These are phyloP conservation scores for Arabis alpina DNA, from an alignment of 345 rosid species.

Conservation along the genomic window DNA sequence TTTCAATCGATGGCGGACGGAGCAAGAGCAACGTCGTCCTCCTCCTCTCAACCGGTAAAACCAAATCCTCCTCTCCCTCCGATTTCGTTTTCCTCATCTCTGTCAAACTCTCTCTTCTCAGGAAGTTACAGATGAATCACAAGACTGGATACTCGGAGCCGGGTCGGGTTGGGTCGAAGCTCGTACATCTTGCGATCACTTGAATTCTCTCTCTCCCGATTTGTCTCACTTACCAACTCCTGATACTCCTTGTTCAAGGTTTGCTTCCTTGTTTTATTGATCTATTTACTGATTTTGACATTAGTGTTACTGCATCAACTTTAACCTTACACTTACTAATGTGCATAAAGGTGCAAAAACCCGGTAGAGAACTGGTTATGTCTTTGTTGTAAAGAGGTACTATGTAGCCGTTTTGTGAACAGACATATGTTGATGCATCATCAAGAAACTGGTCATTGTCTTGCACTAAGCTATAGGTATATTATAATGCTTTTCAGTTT, in stretches of 20 bases:
- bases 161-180: slow-evolving; percentile 96
- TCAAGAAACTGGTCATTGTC: slow-evolving; percentile 60
- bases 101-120: slow-evolving; percentile 9
- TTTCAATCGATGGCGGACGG: slow-evolving; percentile 26
- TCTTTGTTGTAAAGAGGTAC: slow-evolving; percentile 76
- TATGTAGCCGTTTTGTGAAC: slow-evolving; percentile 91
- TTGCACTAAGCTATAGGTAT: slow-evolving; percentile 86
- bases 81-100: not conserved
- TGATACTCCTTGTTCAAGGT: slow-evolving; percentile 74
- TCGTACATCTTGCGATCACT: slow-evolving; percentile 74
- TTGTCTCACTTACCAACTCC: slow-evolving; percentile 69
- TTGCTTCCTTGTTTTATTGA: not conserved
- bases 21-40: slow-evolving; percentile 34
- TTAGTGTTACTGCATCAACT: not conserved
- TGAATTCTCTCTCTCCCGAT: slow-evolving; percentile 65
- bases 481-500: not conserved
- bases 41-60: slow-evolving; percentile 43
- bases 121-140: slow-evolving; percentile 46
- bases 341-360: slow-evolving; percentile 64
- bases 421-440: slow-evolving; percentile 86
- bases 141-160: slow-evolving; percentile 56
- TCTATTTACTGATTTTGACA: not conserved
- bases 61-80: not conserved
- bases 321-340: not conserved
- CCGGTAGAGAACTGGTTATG: slow-evolving; percentile 91